Base-by-base conservation (phyloP, 345 rosid genomes). In the Schrenkiella parvula region DNA sequence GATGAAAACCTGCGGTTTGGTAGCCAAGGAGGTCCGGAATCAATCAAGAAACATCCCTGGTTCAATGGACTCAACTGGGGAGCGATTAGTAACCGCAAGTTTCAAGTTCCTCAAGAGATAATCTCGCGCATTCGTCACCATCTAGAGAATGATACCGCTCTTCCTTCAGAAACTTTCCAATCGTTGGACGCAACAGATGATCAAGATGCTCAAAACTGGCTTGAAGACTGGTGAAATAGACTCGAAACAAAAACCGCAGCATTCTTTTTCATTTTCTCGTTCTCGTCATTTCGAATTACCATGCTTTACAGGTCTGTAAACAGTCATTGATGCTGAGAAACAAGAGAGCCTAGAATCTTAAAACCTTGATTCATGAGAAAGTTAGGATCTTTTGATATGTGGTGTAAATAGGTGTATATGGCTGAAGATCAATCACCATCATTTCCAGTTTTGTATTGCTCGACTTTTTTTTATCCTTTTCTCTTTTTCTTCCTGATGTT, bases 41-140 rank as follows among this genome's bases (percentile, higher is more conserved):
- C 90, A 28, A 67, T 88, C 37, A 87, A 86, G 82, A 79, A 74
- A 38, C 97, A 95, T 74, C 85, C 91, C 0, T 89, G 97, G 96
- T 95, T 91, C 74, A 68, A 25, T 63, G 84, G 80, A 63, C 46
- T 91, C 60, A 86, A 82, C 62, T 88, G 97, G 93, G 64, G 74
- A 66, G 83, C 81, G 23, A 84, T 93, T 21, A 68, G 80, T 44
- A 87, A 81, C 15, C 64, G 79, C 26, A 70, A 78, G 64, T 63
- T 73, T 64, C 86, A 84, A 55, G 97, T 79, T 72, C 96, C 97
- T 39, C 75, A 39, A 4, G 88, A 84, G 74, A 84, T 93, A 68
- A 61, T 71, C 35, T 75, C 78, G 3, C 89, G 96, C 1, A 75
- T 89, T 43, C 56, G 69, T 70, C 89, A 82, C 53, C 79, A 81